phyloP scores from a whole-genome alignment of 2,329 filamentous ascomycete species.

The Tolypocladium pustulatum region DNA sequence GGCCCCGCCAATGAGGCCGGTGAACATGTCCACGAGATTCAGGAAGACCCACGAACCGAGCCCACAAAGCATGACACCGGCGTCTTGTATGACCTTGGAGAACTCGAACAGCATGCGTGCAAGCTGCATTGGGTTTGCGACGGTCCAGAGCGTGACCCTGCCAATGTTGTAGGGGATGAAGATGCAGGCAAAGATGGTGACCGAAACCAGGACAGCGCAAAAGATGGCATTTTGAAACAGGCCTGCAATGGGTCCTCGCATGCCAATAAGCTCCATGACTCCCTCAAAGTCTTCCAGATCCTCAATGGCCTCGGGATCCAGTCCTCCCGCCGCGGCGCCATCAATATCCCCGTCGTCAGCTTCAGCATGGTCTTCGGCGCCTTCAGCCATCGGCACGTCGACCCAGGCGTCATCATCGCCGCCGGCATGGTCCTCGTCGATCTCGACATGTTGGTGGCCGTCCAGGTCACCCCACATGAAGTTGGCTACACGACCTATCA shows the following conservation, averaged over 20 bases:
- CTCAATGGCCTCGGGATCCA: constrained; percentile 68
- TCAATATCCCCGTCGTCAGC: constrained; percentile 30
- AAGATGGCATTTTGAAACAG: constrained; percentile 94
- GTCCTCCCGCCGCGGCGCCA: constrained; percentile 45
- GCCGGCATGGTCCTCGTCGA: constrained; percentile 24
- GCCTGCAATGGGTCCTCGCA: constrained; percentile 84
- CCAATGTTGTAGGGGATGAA: constrained; percentile 90
- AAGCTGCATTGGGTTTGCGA: constrained; percentile 71
- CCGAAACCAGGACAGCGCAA: constrained; percentile 78
- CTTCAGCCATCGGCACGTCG: constrained; percentile 12
- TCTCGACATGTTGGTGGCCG: constrained; percentile 10
- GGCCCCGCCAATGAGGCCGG: constrained; percentile 21
- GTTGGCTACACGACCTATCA: constrained; percentile 33
- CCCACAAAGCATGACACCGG: constrained; percentile 54
- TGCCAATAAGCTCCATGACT: constrained; percentile 89
- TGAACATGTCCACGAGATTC: constrained; percentile 27
- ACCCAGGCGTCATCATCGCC: constrained; percentile 43
- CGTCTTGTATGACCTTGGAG: constrained; percentile 73
- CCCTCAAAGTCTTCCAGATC: constrained; percentile 93
- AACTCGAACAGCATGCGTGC: constrained; percentile 60
- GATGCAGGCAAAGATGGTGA: constrained; percentile 76
- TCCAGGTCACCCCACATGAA: constrained; percentile 52
- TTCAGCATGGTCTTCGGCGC: constrained; percentile 30
- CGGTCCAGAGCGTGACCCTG: constrained; percentile 67
- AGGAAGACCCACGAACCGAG: constrained; percentile 33